Base-by-base conservation (phyloP, 371 early-diverging fungal genomes). In the Mucor ambiguus region DNA sequence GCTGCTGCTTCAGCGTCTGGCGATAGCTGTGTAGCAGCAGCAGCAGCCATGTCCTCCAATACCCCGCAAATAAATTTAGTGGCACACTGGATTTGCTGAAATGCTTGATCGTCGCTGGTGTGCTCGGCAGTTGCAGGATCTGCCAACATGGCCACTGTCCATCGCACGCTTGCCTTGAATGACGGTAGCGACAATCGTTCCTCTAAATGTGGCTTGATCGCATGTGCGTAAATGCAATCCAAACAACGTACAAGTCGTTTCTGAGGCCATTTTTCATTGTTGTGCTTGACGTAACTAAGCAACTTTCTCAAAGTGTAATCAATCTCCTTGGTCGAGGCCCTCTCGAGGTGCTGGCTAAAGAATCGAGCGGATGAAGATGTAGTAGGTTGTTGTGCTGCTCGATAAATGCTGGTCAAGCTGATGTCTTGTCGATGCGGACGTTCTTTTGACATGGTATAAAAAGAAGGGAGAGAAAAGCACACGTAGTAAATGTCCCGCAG, bases 181-280 rank as follows among this genome's bases (percentile, higher is more conserved):
- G 69, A 69, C 2, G 62, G 26, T 7, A 72, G 9, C 33, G 30
- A 29, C 2, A 62, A 26, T 16, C 43, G 29, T 8, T 54, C 26
- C 3, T 64, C 26, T n/a, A 56, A 43, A 58, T 64, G 20, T 14
- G 30, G 26, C 18, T 56, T 64, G 9, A 59, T 33, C 4, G 26
- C 28, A 20, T 68, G 63, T 0, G 18, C 46, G 7, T 61, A 29
- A 1, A 72, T 41, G 3, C 54, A 63, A 22, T 72, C 66, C 0
- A 72, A 33, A 29, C 72, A 72, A 1, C 72, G 72, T 8, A 65
- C 30, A 0, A 72, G 61, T n/a, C 65, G 52, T 10, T 54, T 43
- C 6, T 41, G 28, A 10, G 72, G 38, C 72, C 72, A 72, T 9
- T 61, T 18, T 16, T 37, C 58, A 11, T 44, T 26, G 0, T 55